Evolutionary conservation across 1,139 yeast species (phyloP), one percentile per base, ranked within the genome.

Genomic region (Diutina scorzettiae): DNA sequence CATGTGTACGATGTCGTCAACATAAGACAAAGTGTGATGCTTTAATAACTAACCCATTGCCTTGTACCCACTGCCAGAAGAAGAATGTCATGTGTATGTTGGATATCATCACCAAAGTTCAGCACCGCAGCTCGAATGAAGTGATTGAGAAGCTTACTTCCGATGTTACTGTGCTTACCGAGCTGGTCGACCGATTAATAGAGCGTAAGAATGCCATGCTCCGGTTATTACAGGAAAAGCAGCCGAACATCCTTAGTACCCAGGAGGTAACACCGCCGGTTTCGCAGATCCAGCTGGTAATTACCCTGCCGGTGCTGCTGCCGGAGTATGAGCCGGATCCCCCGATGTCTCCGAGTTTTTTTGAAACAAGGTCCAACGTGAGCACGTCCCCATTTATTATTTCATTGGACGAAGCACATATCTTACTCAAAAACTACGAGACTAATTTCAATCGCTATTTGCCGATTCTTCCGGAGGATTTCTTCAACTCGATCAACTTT

Each of bases 11-110:
- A 37, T 79, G 86, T 55, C 65, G 85, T 39, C 73, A 72, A 51
- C 81, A 77, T 50, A 79, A 79, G 55, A 77, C 79, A 20, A 74
- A 70, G 49, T 79, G 85, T 57, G 80, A 78, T 52, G 81, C 81
- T 11, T 51, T 57, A 7, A 51, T 53, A 18, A 69, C 74, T 20
- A 58, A 64, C 37, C 84, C 85, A 2, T 53, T 58, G 24, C 73
- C 82, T 0, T 79, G 86, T 52, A 56, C 79, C 3, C 69, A 73
- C 24, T 79, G 86, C 54, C 49, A 62, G 12, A 74, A 71, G 53
- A 67, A 69, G 46, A 71, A 72, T 21, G 51, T 70, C 16, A 57
- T 60, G 36, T 79, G 86, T 51, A 67, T 69, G 37, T 61, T 78
- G 43, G 84, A 37, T 23, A 34, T 23, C 25, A 34, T 34, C 25